A percentile compares a stretch with the other conserved stretches of the same genome.
These are phyloP conservation scores for Escovopsis sp. DNA, from an alignment of 2,329 filamentous ascomycete genomes.

Conservation along the genomic window DNA sequence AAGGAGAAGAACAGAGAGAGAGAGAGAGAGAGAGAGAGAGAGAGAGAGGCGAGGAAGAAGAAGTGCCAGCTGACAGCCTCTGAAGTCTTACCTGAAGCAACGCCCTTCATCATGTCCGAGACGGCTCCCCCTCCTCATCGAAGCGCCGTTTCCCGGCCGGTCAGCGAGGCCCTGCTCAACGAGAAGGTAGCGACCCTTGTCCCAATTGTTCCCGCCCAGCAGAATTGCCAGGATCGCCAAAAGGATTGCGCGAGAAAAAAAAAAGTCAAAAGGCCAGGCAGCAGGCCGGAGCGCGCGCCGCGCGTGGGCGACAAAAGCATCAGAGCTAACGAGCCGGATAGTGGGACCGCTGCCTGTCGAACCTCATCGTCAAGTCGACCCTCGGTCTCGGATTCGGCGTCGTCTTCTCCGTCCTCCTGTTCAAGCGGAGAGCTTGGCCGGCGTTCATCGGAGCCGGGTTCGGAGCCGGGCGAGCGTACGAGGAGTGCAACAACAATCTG, in stretches of 20 bases:
- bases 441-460: conserved; percentile 92
- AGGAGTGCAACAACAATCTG: conserved; percentile 84
- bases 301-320: too few species aligned
- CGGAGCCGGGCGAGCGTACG: conserved; percentile 89
- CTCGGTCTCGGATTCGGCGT: conserved; percentile 95
- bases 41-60: too few species aligned
- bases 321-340: conserved; percentile 22
- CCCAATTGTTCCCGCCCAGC: not conserved
- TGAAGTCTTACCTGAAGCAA: not conserved
- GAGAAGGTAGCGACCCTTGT: conserved; percentile 62
- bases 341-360: conserved; percentile 99
- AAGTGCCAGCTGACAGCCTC: not conserved
- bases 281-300: too few species aligned
- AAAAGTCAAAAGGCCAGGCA: too few species aligned
- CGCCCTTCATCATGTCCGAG: conserved; percentile 35
- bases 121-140: conserved; percentile 36
- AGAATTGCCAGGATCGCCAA: too few species aligned
- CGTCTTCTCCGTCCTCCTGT: conserved; percentile 94
- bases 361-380: conserved; percentile 89
- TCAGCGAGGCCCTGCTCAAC: conserved; percentile 95
- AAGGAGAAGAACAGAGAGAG: too few species aligned
- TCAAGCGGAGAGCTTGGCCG: conserved; percentile 96
- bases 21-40: too few species aligned
- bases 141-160: conserved; percentile 60
- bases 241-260: too few species aligned